phyloP scores from a whole-genome alignment of 1,139 yeast genomes.

The Chernovozyma sophiae-reginae region DNA sequence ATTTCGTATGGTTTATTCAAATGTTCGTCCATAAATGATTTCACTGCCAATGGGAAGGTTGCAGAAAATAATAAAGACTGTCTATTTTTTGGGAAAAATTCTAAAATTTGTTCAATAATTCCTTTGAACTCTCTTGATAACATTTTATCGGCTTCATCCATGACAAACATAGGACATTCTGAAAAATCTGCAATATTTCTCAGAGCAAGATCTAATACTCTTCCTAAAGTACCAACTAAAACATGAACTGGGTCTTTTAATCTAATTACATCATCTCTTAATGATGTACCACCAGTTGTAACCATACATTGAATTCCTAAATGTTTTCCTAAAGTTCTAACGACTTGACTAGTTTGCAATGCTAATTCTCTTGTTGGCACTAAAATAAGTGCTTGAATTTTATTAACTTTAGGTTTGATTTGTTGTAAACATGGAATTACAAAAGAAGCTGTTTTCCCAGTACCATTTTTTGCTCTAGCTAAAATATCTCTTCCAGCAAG shows the following conservation, averaged over 20 bases:
- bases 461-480: conserved; percentile 98
- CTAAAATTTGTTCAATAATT: conserved; percentile 82
- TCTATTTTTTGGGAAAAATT: conserved; percentile 73
- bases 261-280: conserved; percentile 92
- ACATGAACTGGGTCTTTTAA: conserved; percentile 89
- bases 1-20: conserved; percentile 91
- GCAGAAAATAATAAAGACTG: conserved; percentile 92
- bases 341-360: conserved; percentile 95
- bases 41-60: conserved; percentile 92
- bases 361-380: conserved; percentile 96
- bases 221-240: conserved; percentile 93
- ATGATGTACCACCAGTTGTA: conserved; percentile 95
- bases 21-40: conserved; percentile 88
- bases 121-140: conserved; percentile 85
- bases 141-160: conserved; percentile 99
- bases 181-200: conserved; percentile 84
- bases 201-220: conserved; percentile 91
- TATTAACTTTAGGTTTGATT: conserved; percentile 75
- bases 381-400: conserved; percentile 83
- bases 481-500: conserved; percentile 92
- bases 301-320: conserved; percentile 94
- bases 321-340: conserved; percentile 94
- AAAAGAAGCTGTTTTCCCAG: conserved; percentile 97
- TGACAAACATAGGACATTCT: conserved; percentile 83
- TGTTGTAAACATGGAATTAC: conserved; percentile 83